A percentile compares a stretch with the other conserved stretches of the same genome.
Evolutionary conservation across 257 asterid genomes (phyloP).

Genomic region (Paulownia fortunei): DNA sequence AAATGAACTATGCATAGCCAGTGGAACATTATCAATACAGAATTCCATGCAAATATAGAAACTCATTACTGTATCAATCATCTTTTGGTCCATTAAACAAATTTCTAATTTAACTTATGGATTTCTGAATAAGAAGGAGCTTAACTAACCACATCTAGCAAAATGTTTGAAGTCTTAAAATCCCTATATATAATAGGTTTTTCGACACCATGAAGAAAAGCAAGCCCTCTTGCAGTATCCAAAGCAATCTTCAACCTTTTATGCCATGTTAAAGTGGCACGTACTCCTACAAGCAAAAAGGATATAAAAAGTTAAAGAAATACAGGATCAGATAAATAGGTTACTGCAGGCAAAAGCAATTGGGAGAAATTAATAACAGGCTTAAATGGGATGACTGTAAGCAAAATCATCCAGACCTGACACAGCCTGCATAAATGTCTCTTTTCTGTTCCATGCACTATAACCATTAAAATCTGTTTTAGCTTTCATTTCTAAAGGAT

Average conservation of each 20-base stretch:
- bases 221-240: slow-evolving; percentile 97
- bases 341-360: neutral
- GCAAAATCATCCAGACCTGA: neutral
- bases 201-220: slow-evolving; percentile 89
- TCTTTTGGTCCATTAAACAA: neutral
- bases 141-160: slow-evolving; percentile 81
- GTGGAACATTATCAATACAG: neutral
- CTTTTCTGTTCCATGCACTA: neutral
- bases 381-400: neutral
- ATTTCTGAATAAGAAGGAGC: neutral
- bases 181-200: slow-evolving; percentile 88
- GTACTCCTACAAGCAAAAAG: slow-evolving; percentile 63
- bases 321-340: neutral
- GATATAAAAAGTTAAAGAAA: slow-evolving; percentile 35
- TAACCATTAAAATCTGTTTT: neutral
- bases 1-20: neutral
- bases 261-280: slow-evolving; percentile 72
- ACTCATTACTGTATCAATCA: neutral
- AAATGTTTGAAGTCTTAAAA: slow-evolving; percentile 84
- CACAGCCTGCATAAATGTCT: slow-evolving; percentile 10
- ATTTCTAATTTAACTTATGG: neutral
- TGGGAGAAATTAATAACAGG: neutral
- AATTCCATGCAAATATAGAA: neutral
- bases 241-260: slow-evolving; percentile 84
- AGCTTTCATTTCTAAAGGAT: slow-evolving; percentile 38